Conservation (phyloP, 2,329 filamentous ascomycete genomes). For the Fusarium sp. region DNA sequence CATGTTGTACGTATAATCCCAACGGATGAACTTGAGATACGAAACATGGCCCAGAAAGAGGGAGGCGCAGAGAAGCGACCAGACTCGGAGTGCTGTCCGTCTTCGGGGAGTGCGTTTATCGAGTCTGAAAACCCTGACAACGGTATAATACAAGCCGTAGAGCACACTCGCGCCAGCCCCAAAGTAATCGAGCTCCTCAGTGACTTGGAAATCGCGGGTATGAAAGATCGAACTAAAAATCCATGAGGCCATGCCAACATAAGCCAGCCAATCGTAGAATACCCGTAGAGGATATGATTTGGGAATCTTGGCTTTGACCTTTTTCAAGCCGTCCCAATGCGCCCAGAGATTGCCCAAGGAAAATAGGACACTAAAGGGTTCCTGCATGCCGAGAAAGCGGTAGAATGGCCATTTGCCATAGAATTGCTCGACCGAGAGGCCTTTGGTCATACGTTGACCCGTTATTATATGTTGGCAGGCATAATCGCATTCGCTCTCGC, state of each 20-base stretch:
- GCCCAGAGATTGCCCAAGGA: constrained; percentile 92
- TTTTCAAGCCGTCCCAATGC: constrained; percentile 82
- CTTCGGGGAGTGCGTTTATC: constrained; percentile 69
- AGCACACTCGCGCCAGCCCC: constrained; percentile 90
- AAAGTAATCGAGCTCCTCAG: constrained; percentile 97
- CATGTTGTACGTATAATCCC: constrained; percentile 99
- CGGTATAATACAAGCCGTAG: constrained; percentile 90
- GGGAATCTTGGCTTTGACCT: constrained; percentile 80
- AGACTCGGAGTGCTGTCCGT: constrained; percentile 73
- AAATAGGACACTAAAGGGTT: constrained; percentile 94
- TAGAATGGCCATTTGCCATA: constrained; percentile 99
- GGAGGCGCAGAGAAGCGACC: constrained; percentile 80
- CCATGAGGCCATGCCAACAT: constrained; percentile 88
- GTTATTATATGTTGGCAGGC: constrained; percentile 96
- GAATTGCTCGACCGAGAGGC: constrained; percentile 86
- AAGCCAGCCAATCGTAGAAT: constrained; percentile 86
- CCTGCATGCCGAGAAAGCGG: constrained; percentile 92
- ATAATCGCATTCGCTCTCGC: constrained; percentile 96
- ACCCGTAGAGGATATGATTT: constrained; percentile 80
- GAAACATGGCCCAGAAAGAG: constrained; percentile 84
- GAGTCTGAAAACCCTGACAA: constrained; percentile 86
- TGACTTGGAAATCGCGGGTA: constrained; percentile 85
- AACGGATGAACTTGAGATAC: constrained; percentile 88
- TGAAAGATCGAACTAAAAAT: constrained; percentile 93
- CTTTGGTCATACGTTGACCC: constrained; percentile 74